A percentile compares a stretch with the other conserved stretches of the same genome.
Conservation (phyloP, 2,329 filamentous ascomycete species). For the Aureobasidium melanogenum region DNA sequence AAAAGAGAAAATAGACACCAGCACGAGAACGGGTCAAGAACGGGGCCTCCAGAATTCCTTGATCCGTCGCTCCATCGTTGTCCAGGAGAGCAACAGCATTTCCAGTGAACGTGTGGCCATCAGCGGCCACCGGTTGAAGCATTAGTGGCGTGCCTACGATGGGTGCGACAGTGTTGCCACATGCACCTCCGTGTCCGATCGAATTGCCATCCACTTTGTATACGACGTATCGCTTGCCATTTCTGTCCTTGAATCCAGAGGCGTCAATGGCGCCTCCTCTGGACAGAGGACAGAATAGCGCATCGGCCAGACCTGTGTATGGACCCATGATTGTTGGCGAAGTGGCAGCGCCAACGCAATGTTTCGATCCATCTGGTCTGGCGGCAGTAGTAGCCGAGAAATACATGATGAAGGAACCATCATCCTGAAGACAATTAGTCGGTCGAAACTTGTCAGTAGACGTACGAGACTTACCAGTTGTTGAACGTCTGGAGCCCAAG, state of each 20-base stretch:
- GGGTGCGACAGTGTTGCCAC: constrained; percentile 22
- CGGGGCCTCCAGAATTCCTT: constrained; percentile 27
- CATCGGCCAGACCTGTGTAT: constrained; percentile 16
- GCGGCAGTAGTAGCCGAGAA: constrained; percentile 21
- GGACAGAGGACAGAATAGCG: constrained; percentile 21
- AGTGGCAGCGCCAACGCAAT: constrained; percentile 24
- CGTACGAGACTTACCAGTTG: constrained; percentile 25
- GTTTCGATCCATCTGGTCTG: constrained; percentile 17
- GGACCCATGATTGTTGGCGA: constrained; percentile 20
- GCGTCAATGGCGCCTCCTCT: constrained; percentile 25
- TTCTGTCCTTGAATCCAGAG: constrained; percentile 20
- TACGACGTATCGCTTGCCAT: constrained; percentile 22
- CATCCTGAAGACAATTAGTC: constrained; percentile 12
- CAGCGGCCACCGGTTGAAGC: constrained; percentile 23
- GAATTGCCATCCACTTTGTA: constrained; percentile 26
- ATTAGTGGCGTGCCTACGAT: constrained; percentile 24
- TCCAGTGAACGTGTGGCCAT: constrained; percentile 24
- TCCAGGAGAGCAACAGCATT: constrained; percentile 21
- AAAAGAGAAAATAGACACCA: constrained; percentile 23
- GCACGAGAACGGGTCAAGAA: constrained; percentile 19
- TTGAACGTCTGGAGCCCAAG: constrained; percentile 56
- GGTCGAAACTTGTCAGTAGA: neutral
- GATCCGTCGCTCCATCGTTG: constrained; percentile 22
- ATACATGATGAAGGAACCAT: constrained; percentile 23
- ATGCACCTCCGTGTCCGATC: constrained; percentile 21